Percentiles rank a stretch among this genome's conserved stretches.
Conservation (phyloP, 1,284 basidiomycete genomes). For the Fomitiporia mediterranea region DNA sequence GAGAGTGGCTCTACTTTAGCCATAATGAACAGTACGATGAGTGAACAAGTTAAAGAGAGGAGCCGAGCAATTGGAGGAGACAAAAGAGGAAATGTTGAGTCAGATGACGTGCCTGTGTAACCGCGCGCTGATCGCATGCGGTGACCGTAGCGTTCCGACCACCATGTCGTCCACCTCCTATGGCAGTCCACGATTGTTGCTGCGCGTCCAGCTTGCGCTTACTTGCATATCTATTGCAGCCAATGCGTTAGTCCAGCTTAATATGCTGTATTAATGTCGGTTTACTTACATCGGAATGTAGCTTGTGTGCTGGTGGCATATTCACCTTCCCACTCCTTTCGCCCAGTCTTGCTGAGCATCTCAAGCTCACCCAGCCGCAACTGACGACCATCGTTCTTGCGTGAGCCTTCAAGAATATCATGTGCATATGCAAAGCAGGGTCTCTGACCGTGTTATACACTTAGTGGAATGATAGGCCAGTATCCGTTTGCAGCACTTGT, state of each 20-base stretch:
- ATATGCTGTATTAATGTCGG: slow-evolving; percentile 2
- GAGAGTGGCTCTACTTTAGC: slow-evolving; percentile 61
- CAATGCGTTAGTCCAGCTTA: slow-evolving; percentile 51
- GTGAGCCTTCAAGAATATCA: slow-evolving; percentile 33
- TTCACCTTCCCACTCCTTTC: slow-evolving; percentile 74
- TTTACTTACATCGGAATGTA: slow-evolving; percentile 26
- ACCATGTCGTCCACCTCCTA: slow-evolving; percentile 1
- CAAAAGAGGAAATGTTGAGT: too few relatives aligned
- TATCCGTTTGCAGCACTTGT: slow-evolving; percentile 60
- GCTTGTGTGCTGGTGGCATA: slow-evolving; percentile 66
- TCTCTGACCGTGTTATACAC: not conserved
- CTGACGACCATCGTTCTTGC: slow-evolving; percentile 70
- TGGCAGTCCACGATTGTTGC: not conserved
- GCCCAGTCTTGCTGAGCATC: slow-evolving; percentile 49
- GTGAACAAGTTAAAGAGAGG: not conserved
- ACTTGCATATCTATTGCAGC: slow-evolving; percentile 52
- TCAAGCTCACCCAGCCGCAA: slow-evolving; percentile 68
- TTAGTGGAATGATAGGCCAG: slow-evolving; percentile 63
- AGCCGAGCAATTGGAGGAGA: too few relatives aligned
- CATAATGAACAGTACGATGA: slow-evolving; percentile 29
- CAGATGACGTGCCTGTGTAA: not conserved
- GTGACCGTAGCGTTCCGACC: too few relatives aligned
- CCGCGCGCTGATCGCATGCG: slow-evolving; percentile 4
- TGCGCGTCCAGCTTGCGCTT: slow-evolving; percentile 28
- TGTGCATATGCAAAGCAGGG: too few relatives aligned